Base-by-base conservation (phyloP, 2,329 filamentous ascomycete species). In the Talaromyces pinophilus region DNA sequence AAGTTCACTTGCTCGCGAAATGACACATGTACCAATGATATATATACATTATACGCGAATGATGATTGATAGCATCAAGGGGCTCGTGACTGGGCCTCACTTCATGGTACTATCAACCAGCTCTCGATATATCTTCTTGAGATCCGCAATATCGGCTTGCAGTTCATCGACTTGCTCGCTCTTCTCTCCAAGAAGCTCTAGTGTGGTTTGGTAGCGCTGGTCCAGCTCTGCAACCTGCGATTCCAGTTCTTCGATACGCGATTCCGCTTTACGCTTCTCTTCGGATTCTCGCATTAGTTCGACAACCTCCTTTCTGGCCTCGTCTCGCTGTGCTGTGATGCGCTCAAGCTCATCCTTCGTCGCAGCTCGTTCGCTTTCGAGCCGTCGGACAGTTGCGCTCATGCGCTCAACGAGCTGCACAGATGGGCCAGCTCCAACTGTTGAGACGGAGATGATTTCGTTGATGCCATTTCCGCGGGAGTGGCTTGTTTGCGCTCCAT, bases 151-250 rank as follows among this genome's bases (percentile, higher is more conserved):
- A 82, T 98, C 95, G 13, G 91, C 90, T 77, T 85, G 88, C 71
- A 99, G 82, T 83, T 99, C 95, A 75, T 97, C 93, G 1, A 97
- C 93, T 74, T 90, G 82, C 83, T 99, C 95, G 78, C 92, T 97
- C 86, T 97, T 97, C 85, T 99, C 95, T 1, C 95, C 95, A 65
- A 99, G 81, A 88, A 98, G 90, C 81, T 98, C 93, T 63, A 99
- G 83, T 67, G 92, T 96, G 15, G 93, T 95, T 76, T 96, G 89
- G 76, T 98, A 97, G 72, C 94, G 85, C 69, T 87, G 83, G 73
- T 92, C 89, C 70, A 97, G 82, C 50, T 87, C 86, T 33, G 80
- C 81, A 60, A 97, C 82, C 71, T 92, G 86, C 55, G 79, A 81
- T 77, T 96, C 90, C 15, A 97, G 78, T 67, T 85, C 83, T 22